Evolutionary conservation across 805 yeast species (phyloP).

Genomic region (Spathaspora boniae): DNA sequence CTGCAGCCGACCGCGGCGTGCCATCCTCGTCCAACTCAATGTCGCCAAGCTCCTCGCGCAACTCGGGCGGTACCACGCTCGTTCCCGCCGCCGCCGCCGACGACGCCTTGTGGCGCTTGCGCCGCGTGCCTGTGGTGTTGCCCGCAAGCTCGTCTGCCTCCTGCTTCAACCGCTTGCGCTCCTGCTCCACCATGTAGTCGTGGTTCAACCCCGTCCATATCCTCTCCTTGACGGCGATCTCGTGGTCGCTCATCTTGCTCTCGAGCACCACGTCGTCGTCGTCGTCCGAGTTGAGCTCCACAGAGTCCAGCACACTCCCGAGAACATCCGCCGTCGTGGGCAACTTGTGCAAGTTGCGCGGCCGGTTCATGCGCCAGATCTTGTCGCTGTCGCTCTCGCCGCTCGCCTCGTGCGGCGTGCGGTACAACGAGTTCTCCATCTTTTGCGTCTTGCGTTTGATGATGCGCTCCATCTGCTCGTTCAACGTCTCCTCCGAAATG

Average conservation of each 20-base stretch:
- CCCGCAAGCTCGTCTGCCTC: slow-evolving; percentile 90
- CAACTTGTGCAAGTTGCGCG: slow-evolving; percentile 48
- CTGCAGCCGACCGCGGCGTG: slow-evolving; percentile 61
- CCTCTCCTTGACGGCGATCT: slow-evolving; percentile 68
- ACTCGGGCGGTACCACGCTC: slow-evolving; percentile 10
- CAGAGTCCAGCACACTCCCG: slow-evolving; percentile 53
- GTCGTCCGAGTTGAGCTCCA: slow-evolving; percentile 59
- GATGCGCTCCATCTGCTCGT: slow-evolving; percentile 9
- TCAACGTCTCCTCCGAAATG: slow-evolving; percentile 6
- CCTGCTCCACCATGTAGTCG: slow-evolving; percentile 82
- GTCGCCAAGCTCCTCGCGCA: slow-evolving; percentile 24
- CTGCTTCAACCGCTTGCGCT: slow-evolving; percentile 71
- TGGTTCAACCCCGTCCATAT: slow-evolving; percentile 90
- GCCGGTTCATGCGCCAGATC: slow-evolving; percentile 16
- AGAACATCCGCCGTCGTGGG: slow-evolving; percentile 60
- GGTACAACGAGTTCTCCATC: slow-evolving; percentile 19
- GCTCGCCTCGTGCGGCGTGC: slow-evolving; percentile 28
- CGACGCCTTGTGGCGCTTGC: slow-evolving; percentile 37
- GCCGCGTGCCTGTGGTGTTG: slow-evolving; percentile 43
- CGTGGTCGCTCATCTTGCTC: slow-evolving; percentile 63
- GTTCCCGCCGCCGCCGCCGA: too few species aligned
- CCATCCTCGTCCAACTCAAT: slow-evolving; percentile 43
- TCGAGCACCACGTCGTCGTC: slow-evolving; percentile 75
- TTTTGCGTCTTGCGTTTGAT: slow-evolving; percentile 12
- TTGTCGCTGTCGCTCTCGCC: slow-evolving; percentile 15